Evolutionary conservation across 2,329 filamentous ascomycete genomes (phyloP).

Genomic region (Raffaelea arxii): DNA sequence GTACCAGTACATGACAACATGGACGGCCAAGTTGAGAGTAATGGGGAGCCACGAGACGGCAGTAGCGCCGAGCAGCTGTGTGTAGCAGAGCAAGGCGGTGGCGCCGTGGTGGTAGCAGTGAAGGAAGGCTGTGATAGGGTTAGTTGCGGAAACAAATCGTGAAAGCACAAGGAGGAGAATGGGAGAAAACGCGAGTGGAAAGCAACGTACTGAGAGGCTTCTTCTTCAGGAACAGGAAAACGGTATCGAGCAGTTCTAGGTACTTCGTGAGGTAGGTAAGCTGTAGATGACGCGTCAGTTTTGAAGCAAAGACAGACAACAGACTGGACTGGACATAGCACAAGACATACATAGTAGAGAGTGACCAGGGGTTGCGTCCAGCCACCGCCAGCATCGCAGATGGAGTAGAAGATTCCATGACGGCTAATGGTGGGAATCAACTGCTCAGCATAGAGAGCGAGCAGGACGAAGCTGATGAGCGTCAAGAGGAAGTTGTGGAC

Average conservation of each 20-base stretch:
- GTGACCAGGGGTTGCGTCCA: conserved; percentile 92
- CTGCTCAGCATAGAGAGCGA: conserved; percentile 86
- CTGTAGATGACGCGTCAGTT: conserved; percentile 40
- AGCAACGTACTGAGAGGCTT: conserved; percentile 71
- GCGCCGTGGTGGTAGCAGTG: conserved; percentile 99
- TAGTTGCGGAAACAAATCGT: background rate
- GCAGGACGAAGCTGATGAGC: conserved; percentile 66
- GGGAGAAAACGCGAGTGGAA: no score
- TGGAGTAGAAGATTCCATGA: conserved; percentile 77
- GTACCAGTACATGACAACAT: conserved; percentile 99
- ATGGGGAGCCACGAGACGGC: conserved; percentile 94
- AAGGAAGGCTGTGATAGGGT: conserved; percentile 61
- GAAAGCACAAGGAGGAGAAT: no score
- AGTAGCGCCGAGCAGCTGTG: conserved; percentile 85
- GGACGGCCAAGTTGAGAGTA: conserved; percentile 81
- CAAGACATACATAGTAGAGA: conserved; percentile 79
- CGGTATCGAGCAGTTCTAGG: conserved; percentile 86
- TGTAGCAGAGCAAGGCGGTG: conserved; percentile 95
- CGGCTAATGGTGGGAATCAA: conserved; percentile 73
- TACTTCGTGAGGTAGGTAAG: conserved; percentile 98
- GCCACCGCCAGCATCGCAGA: conserved; percentile 72
- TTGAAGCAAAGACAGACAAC: background rate
- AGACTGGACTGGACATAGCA: background rate
- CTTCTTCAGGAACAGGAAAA: conserved; percentile 98
- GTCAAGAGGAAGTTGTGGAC: conserved; percentile 96